phyloP scores from a whole-genome alignment of 805 yeast species.

The Cyberlindnera veronae region DNA sequence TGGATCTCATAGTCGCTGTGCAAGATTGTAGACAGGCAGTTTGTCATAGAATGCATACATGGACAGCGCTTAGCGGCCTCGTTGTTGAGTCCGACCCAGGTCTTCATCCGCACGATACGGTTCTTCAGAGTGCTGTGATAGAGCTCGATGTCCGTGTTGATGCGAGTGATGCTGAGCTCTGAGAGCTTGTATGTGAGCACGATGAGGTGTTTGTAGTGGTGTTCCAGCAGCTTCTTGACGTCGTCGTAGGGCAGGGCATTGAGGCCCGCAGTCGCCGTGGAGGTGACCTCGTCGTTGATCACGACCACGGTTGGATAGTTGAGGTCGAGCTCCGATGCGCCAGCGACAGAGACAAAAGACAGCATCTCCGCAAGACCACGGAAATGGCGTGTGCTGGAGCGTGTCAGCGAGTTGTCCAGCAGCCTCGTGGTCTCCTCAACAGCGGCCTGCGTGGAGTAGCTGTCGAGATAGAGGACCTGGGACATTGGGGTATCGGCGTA shows the following conservation, averaged over 20 bases:
- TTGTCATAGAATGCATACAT: slow-evolving; percentile 34
- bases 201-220: slow-evolving; percentile 26
- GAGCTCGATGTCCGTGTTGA: slow-evolving; percentile 19
- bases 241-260: slow-evolving; percentile 16
- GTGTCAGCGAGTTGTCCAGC: slow-evolving; percentile 15
- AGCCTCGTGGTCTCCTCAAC: slow-evolving; percentile 14
- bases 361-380: slow-evolving; percentile 17
- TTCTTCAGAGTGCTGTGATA: slow-evolving; percentile 24
- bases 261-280: no score
- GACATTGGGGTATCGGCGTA: no score
- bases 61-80: slow-evolving; percentile 20
- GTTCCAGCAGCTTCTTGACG: slow-evolving; percentile 11
- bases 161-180: slow-evolving; percentile 15
- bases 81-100: slow-evolving; percentile 40
- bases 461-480: slow-evolving; percentile 22
- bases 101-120: slow-evolving; percentile 35
- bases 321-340: slow-evolving; percentile 28
- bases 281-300: slow-evolving; percentile 21
- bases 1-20: slow-evolving; percentile 18
- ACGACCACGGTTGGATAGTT: slow-evolving; percentile 25
- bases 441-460: slow-evolving; percentile 7
- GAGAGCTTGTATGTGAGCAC: slow-evolving; percentile 17
- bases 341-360: slow-evolving; percentile 19
- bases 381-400: slow-evolving; percentile 9
- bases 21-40: slow-evolving; percentile 26